phyloP scores from a whole-genome alignment of 2,329 filamentous ascomycete species.

The Alternaria sp. region DNA sequence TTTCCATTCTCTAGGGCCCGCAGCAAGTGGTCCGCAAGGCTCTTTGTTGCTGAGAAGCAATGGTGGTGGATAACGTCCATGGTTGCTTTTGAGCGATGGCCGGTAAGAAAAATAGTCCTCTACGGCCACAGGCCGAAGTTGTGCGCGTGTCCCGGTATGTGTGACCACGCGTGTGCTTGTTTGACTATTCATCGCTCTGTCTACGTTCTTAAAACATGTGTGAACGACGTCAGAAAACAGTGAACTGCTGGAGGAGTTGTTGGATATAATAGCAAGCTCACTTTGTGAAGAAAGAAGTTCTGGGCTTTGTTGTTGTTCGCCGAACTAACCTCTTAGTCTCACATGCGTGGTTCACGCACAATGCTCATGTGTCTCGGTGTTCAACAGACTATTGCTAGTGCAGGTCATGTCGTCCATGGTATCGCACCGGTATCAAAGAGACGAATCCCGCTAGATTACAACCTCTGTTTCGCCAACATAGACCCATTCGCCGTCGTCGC shows the following conservation, averaged over 20 bases:
- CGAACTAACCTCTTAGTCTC: neutral
- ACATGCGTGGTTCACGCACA: constrained; percentile 1
- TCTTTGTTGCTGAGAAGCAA: neutral
- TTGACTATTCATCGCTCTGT: neutral
- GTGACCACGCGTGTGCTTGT: neutral
- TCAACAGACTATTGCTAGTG: neutral
- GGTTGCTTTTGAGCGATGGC: neutral
- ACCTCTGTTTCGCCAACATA: constrained; percentile 17
- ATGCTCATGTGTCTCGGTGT: neutral
- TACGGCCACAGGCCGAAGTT: neutral
- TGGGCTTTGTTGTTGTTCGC: neutral
- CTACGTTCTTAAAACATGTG: neutral
- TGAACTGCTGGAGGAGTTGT: neutral
- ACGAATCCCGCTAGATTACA: neutral
- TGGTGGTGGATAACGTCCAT: neutral
- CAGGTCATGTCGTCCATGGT: neutral
- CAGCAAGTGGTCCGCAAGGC: neutral
- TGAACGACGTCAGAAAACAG: neutral
- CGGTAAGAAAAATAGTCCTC: constrained; percentile 4
- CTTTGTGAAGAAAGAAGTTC: neutral
- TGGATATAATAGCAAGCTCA: neutral
- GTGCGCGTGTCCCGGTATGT: neutral
- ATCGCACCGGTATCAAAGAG: neutral
- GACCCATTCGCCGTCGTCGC: constrained; percentile 20
- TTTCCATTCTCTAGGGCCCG: constrained; percentile 10